phyloP scores from a whole-genome alignment of 1,139 yeast genomes.

The Blastobotrys ciferrii region DNA sequence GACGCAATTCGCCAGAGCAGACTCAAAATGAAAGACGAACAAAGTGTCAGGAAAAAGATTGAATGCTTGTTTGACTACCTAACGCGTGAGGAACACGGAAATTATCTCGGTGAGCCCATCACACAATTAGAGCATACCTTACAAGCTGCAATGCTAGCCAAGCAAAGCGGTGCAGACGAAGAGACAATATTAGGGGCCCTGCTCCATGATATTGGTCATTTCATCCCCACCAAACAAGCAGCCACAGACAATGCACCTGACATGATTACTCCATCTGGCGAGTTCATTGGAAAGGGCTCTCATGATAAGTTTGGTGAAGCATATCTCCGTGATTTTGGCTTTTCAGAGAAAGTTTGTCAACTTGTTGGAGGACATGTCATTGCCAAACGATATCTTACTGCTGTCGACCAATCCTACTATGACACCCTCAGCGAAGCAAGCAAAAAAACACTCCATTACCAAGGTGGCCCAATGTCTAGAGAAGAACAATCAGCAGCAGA shows the following conservation, averaged over 20 bases:
- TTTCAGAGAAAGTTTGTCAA: conserved; percentile 21
- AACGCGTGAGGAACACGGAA: conserved; percentile 18
- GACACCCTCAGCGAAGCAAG: conserved; percentile 17
- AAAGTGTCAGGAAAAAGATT: conserved; percentile 9
- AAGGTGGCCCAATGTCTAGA: conserved; percentile 20
- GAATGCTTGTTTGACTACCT: conserved; percentile 17
- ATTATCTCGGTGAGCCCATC: conserved; percentile 19
- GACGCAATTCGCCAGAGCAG: not conserved
- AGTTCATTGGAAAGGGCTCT: conserved; percentile 14
- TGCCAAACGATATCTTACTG: conserved; percentile 21
- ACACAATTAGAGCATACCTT: conserved; percentile 21
- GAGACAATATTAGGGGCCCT: conserved; percentile 20
- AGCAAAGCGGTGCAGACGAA: conserved; percentile 17
- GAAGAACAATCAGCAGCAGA: conserved; percentile 14
- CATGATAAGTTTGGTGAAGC: conserved; percentile 15
- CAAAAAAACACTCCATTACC: conserved; percentile 16
- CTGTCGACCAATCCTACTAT: conserved; percentile 14
- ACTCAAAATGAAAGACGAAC: not conserved
- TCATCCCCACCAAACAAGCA: conserved; percentile 13
- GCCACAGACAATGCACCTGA: conserved; percentile 15
- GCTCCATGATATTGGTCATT: conserved; percentile 21
- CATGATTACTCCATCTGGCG: conserved; percentile 13
- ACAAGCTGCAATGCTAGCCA: conserved; percentile 19
- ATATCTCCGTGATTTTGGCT: conserved; percentile 18
- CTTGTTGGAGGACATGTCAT: conserved; percentile 21